A percentile compares a stretch with the other conserved stretches of the same genome.
Conservation (phyloP, 257 asterid genomes). For the Nicotiana benthamiana region DNA sequence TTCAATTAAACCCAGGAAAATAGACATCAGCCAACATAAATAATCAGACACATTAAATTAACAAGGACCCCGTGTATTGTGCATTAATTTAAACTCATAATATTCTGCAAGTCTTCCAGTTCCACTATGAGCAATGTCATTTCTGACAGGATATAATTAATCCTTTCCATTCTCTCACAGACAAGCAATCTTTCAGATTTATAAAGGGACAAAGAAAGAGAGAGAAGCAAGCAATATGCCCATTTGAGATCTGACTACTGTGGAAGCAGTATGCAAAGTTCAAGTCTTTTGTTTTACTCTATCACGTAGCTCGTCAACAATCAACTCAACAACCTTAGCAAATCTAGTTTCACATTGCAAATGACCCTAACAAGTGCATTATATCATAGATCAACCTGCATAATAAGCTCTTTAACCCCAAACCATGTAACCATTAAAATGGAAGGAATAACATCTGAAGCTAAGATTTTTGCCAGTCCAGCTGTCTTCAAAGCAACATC, state of each 20-base stretch:
- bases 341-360: not conserved
- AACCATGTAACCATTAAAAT: not conserved
- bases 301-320: not conserved
- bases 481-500: not conserved
- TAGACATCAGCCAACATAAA: not conserved
- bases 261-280: not conserved
- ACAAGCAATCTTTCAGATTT: not conserved
- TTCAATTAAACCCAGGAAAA: not conserved
- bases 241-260: not conserved
- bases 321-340: not conserved
- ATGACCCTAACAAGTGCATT: not conserved
- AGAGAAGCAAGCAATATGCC: not conserved
- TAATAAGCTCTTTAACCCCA: not conserved
- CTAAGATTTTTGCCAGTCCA: not conserved
- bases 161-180: not conserved
- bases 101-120: not conserved
- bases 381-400: not conserved
- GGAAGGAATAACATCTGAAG: not conserved
- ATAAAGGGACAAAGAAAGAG: not conserved
- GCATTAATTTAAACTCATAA: not conserved
- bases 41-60: not conserved
- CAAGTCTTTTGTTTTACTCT: not conserved
- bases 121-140: not conserved
- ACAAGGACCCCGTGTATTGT: not conserved
- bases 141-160: not conserved